phyloP scores from a whole-genome alignment of 164 flowering plant species.

The Stephania yunnanensis region DNA sequence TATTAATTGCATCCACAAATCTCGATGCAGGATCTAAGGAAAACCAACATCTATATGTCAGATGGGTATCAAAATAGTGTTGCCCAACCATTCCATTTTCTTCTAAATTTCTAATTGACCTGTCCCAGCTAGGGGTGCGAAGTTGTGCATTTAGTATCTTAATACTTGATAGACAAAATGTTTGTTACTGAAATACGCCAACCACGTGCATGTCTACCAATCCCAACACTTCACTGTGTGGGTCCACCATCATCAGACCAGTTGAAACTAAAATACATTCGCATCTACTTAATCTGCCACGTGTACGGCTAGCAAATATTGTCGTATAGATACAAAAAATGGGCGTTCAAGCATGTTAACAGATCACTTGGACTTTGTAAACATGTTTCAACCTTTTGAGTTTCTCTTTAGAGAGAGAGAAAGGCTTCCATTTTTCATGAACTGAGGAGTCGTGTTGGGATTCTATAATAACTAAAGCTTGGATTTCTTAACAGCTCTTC shows the following conservation, averaged over 20 bases:
- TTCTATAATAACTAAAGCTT: conserved; percentile 4
- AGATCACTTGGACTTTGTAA: too few species aligned
- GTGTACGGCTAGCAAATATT: neutral
- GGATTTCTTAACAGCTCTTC: conserved; percentile 14
- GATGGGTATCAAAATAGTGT: too few species aligned
- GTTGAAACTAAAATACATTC: neutral
- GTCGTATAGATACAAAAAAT: neutral
- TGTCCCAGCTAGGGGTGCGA: neutral
- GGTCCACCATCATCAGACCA: neutral
- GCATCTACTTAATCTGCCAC: neutral
- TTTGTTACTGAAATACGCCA: neutral
- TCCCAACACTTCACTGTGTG: neutral
- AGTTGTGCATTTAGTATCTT: neutral
- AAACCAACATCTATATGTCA: too few species aligned
- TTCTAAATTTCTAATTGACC: too few species aligned
- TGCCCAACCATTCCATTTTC: too few species aligned
- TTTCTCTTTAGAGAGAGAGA: too few species aligned
- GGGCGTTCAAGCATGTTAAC: neutral
- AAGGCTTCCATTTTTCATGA: neutral
- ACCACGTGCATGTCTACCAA: neutral
- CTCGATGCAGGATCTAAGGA: too few species aligned
- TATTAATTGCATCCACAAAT: too few species aligned
- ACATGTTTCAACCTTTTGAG: neutral
- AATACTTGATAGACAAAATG: neutral
- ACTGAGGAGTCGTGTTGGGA: conserved; percentile 9